phyloP scores from a whole-genome alignment of 2,329 filamentous ascomycete species.

The Epichloe typhina region DNA sequence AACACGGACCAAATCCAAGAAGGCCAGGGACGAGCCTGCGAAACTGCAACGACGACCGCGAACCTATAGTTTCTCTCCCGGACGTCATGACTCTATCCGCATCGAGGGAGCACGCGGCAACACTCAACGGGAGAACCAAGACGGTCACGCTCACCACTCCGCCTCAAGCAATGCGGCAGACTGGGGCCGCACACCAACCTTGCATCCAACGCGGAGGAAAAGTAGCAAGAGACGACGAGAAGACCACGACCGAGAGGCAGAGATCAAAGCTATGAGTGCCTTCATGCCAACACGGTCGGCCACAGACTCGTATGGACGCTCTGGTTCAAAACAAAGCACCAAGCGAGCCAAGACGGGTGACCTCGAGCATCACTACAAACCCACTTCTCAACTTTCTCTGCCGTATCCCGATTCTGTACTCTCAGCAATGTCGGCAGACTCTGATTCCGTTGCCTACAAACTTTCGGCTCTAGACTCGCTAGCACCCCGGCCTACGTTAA shows the following conservation, averaged over 20 bases:
- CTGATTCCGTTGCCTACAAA: slow-evolving; percentile 61
- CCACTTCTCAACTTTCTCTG: slow-evolving; percentile 60
- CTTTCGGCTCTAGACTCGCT: slow-evolving; percentile 71
- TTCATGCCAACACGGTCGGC: slow-evolving; percentile 52
- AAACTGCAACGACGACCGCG: slow-evolving; percentile 35
- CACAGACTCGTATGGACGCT: slow-evolving; percentile 43
- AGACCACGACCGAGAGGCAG: slow-evolving; percentile 68
- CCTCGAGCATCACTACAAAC: slow-evolving; percentile 42
- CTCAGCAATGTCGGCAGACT: slow-evolving; percentile 62
- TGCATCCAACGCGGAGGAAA: slow-evolving; percentile 51
- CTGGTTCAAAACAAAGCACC: slow-evolving; percentile 51
- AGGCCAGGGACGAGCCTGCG: slow-evolving; percentile 31
- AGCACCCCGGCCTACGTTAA: slow-evolving; percentile 72
- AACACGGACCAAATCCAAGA: slow-evolving; percentile 17
- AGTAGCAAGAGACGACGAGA: slow-evolving; percentile 66
- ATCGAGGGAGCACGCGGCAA: slow-evolving; percentile 17
- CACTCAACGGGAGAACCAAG: slow-evolving; percentile 2
- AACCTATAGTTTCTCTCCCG: slow-evolving; percentile 50
- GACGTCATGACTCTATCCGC: slow-evolving; percentile 40
- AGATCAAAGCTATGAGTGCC: slow-evolving; percentile 74
- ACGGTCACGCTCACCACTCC: slow-evolving; percentile 5
- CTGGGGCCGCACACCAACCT: slow-evolving; percentile 30
- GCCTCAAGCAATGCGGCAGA: slow-evolving; percentile 4
- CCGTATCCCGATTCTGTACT: slow-evolving; percentile 61
- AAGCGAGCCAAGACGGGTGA: slow-evolving; percentile 47